Base-by-base conservation (phyloP, 441 rosid species). In the Biscutella laevigata region DNA sequence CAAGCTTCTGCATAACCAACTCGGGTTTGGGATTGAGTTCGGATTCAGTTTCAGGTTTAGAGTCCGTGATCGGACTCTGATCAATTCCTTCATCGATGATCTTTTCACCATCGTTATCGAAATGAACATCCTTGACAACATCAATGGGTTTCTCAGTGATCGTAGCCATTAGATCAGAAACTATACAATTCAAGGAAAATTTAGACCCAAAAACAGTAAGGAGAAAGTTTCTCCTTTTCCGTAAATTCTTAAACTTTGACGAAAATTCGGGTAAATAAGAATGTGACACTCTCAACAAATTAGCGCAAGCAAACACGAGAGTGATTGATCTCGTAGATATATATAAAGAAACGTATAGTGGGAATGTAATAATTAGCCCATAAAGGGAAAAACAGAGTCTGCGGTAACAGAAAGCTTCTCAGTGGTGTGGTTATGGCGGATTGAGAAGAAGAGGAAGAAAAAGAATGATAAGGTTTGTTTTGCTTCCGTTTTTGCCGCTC, bases 1-100 rank as follows among this genome's bases (percentile, higher is more conserved):
- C 94, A 61, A 87, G 83, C 51, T 78, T 82, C 53, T 80, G 67
- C 64, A 87, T 78, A 57, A 37, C 77, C 68, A 84, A 71, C 72
- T 84, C 79, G 4, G 72, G 52, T 57, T 68, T 40, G 4, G 72
- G 59, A 41, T 67, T 48, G 34, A 64, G 59, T 61, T 64, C 68
- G 1, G 81, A 54, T 56, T 77, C 84, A 17, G 41, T 29, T 22
- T 52, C 68, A 7, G 77, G 51, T 68, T 78, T 74, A 11, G 70
- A 52, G 13, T 47, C 80, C 53, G 59, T 55, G 53, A 62, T 76
- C 61, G 69, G 53, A 30, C 32, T 56, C 33, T 60, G 50, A 12
- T 29, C 71, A 32, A 19, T 53, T 19, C 15, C 61, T 24, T 46
- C 57, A 7, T 3, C 53, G 34, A 12, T 26, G 66, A 41, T 53